Conservation (phyloP, 352 stramenopile species). For the Phytophthora pistaciae region DNA sequence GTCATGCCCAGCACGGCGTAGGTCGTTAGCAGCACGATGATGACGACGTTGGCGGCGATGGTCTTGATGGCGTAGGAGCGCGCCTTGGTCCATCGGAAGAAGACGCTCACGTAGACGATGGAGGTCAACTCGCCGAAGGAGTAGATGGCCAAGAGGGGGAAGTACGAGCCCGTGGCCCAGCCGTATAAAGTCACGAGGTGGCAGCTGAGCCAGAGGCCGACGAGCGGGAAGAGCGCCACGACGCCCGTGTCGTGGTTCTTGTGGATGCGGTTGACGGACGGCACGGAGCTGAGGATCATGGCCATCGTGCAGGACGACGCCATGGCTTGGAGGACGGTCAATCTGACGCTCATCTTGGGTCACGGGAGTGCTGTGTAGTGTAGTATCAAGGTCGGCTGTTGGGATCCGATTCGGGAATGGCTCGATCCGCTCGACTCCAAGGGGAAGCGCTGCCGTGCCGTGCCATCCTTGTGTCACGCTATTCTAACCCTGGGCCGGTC, state of each 20-base stretch:
- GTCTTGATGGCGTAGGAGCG: constrained; percentile 30
- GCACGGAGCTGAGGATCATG: constrained; percentile 32
- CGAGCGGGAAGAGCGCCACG: constrained; percentile 31
- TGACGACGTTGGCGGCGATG: constrained; percentile 18
- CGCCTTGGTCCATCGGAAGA: constrained; percentile 23
- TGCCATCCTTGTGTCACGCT: not conserved
- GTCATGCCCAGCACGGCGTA: constrained; percentile 38
- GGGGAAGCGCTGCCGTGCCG: not conserved
- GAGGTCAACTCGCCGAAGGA: constrained; percentile 25
- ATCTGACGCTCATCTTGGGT: constrained; percentile 24
- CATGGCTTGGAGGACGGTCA: constrained; percentile 40
- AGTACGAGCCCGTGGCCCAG: constrained; percentile 32
- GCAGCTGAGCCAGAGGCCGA: constrained; percentile 44
- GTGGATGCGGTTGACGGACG: constrained; percentile 42
- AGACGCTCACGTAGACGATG: constrained; percentile 41
- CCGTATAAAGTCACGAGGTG: constrained; percentile 46
- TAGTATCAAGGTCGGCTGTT: constrained; percentile 12
- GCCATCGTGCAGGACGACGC: constrained; percentile 39
- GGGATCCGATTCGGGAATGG: constrained; percentile 29
- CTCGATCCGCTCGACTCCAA: not conserved
- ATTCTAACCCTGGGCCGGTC: not conserved
- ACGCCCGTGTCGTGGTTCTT: constrained; percentile 29
- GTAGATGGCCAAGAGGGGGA: constrained; percentile 45
- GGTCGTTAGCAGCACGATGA: constrained; percentile 20
- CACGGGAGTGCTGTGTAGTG: not conserved